Base-by-base conservation (phyloP, 164 flowering plant species). In the Warburgia ugandensis region DNA sequence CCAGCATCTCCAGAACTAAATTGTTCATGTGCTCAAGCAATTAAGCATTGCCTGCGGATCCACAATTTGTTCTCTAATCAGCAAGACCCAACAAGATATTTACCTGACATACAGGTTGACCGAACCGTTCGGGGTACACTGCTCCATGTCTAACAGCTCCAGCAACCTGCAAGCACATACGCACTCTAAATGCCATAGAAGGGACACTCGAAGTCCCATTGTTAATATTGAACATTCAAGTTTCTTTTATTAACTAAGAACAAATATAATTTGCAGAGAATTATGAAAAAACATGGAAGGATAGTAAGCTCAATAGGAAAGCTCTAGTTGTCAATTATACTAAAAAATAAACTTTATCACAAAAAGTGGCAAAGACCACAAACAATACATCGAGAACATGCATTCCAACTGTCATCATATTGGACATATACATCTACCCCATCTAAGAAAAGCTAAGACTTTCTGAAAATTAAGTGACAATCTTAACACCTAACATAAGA, bases 61-160 rank as follows among this genome's bases (percentile, higher is more conserved):
- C 3, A 19, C 3, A 36, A 21, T n/a, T 30, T n/a, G n/a, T 19
- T 7, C 28, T 25, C 43, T 2, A 52, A 40, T 33, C 16, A 59
- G 44, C 10, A 23, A 28, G 36, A 40, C 11, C 5, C 28, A 40
- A 21, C 41, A 48, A 30, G 35, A 20, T 19, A 23, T 36, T 16
- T 77, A 94, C 99, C 90, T 86, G 86, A 63, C 99, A 94, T 6
- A 78, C 61, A 28, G 97, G 94, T 67, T 89, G 83, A 22, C 86
- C 96, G 22, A 62, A 50, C 49, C 99, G 75, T 75, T 94, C 94
- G 0, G 99, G 99, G 45, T 67, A 83, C 57, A 84, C 94, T 49
- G 63, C 84, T 47, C 60, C 77, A 26, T 54, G 55, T 64, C 81
- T 64, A 6, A 61, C 63, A 56, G 68, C 76, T 56, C 77, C 89